A percentile compares a stretch with the other conserved stretches of the same genome.
These are phyloP conservation scores for Penicillium hordei DNA, from an alignment of 2,329 filamentous ascomycete species.

Conservation along the genomic window DNA sequence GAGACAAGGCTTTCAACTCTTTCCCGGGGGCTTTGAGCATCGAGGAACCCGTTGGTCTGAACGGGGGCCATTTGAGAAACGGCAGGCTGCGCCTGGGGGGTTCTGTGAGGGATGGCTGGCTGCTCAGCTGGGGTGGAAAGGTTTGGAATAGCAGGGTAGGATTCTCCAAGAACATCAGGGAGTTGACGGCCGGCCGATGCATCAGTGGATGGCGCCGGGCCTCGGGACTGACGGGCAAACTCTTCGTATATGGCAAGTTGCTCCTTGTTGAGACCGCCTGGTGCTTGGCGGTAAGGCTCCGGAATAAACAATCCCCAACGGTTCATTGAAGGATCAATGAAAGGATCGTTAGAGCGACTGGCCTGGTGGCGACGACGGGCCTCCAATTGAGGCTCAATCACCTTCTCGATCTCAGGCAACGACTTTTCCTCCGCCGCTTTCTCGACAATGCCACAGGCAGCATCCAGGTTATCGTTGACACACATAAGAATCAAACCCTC, in stretches of 20 bases:
- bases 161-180: constrained; percentile 62
- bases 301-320: constrained; percentile 93
- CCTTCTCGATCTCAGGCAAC: constrained; percentile 89
- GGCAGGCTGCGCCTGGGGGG: constrained; percentile 51
- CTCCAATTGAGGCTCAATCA: constrained; percentile 79
- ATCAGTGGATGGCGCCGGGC: constrained; percentile 55
- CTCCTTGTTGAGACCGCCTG: constrained; percentile 79
- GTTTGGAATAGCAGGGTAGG: constrained; percentile 59
- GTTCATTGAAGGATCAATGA: constrained; percentile 76
- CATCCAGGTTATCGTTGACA: constrained; percentile 94
- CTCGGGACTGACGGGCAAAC: constrained; percentile 81
- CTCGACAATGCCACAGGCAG: constrained; percentile 90
- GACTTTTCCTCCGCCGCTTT: constrained; percentile 93
- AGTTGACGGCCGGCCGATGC: constrained; percentile 60
- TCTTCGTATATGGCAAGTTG: constrained; percentile 97
- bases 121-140: constrained; percentile 63
- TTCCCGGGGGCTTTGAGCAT: constrained; percentile 54
- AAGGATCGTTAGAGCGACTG: constrained; percentile 76
- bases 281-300: constrained; percentile 84
- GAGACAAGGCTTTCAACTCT: constrained; percentile 55
- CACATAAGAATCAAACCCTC: constrained; percentile 98
- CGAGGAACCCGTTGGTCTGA: constrained; percentile 58
- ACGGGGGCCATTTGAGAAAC: constrained; percentile 34
- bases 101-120: constrained; percentile 60
- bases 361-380: constrained; percentile 72